Evolutionary conservation across 2,329 filamentous ascomycete species (phyloP).

Genomic region (Clarireedia homoeocarpa): DNA sequence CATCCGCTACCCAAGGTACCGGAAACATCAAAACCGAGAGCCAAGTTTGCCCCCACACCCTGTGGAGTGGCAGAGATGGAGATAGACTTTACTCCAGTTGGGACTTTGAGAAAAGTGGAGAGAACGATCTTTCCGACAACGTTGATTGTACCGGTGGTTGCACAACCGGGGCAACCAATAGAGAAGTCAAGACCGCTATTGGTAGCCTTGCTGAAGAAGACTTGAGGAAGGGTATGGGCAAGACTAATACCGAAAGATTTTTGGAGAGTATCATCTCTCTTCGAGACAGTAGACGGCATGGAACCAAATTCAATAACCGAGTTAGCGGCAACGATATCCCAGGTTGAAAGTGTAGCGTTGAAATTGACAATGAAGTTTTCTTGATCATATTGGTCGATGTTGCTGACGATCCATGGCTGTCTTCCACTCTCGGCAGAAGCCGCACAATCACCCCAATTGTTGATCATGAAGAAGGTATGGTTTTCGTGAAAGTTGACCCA

Average conservation of each 20-base stretch:
- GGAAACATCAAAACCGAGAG: constrained; percentile 6
- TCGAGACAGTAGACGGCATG: neutral
- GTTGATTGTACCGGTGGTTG: constrained; percentile 1
- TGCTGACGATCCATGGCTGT: constrained; percentile 8
- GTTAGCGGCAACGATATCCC: constrained; percentile 3
- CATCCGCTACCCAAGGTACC: constrained; percentile 8
- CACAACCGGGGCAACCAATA: constrained; percentile 1
- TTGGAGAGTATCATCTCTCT: neutral
- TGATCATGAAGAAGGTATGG: constrained; percentile 9
- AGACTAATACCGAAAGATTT: neutral
- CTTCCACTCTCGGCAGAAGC: neutral
- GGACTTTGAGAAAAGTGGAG: neutral
- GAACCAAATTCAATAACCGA: constrained; percentile 3
- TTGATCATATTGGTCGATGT: constrained; percentile 3
- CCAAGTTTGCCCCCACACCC: constrained; percentile 3
- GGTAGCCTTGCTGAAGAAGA: constrained; percentile 5
- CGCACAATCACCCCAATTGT: constrained; percentile 6
- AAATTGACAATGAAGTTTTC: constrained; percentile 9
- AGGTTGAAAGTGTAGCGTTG: constrained; percentile 6
- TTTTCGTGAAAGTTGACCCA: constrained; percentile 9
- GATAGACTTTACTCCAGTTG: constrained; percentile 1
- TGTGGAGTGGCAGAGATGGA: constrained; percentile 2
- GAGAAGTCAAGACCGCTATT: constrained; percentile 6
- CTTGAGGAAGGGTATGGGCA: constrained; percentile 3
- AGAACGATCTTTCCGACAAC: constrained; percentile 6